These are phyloP conservation scores for Breynia disticha DNA, from an alignment of 441 rosid species.

Conservation along the genomic window DNA sequence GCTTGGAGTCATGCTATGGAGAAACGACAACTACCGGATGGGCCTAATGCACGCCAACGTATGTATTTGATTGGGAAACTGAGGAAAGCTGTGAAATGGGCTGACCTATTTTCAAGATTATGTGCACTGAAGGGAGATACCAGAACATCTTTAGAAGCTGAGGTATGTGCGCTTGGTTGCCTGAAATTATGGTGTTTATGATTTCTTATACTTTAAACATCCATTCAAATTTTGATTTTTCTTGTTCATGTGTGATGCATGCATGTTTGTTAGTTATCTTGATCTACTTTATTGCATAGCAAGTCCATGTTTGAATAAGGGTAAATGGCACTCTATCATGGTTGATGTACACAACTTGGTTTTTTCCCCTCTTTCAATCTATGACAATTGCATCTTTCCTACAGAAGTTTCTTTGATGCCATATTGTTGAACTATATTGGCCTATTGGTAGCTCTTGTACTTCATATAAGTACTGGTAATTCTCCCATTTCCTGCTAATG, in stretches of 20 bases:
- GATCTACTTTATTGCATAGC: no score
- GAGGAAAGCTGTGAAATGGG: constrained; percentile 96
- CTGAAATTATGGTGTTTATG: not conserved
- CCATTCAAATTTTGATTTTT: no score
- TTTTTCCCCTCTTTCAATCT: no score
- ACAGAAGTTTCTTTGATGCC: no score
- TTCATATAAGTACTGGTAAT: not conserved
- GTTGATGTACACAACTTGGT: no score
- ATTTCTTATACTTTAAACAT: no score
- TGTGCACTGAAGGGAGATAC: constrained; percentile 80
- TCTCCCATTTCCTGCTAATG: constrained; percentile 6
- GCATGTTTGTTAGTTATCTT: no score
- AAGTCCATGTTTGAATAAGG: no score
- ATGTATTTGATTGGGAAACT: constrained; percentile 86
- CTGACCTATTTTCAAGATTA: constrained; percentile 64
- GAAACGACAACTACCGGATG: constrained; percentile 92
- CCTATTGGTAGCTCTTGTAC: not conserved
- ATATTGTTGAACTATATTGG: no score
- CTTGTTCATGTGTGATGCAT: no score
- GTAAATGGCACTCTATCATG: no score
- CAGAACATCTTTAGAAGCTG: constrained; percentile 89
- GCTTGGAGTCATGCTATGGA: constrained; percentile 99
- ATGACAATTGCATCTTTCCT: no score
- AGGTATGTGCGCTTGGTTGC: constrained; percentile 36
- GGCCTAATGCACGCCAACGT: constrained; percentile 82